Evolutionary conservation across 2,329 filamentous ascomycete genomes (phyloP).

Genomic region (Fusarium liriodendri): DNA sequence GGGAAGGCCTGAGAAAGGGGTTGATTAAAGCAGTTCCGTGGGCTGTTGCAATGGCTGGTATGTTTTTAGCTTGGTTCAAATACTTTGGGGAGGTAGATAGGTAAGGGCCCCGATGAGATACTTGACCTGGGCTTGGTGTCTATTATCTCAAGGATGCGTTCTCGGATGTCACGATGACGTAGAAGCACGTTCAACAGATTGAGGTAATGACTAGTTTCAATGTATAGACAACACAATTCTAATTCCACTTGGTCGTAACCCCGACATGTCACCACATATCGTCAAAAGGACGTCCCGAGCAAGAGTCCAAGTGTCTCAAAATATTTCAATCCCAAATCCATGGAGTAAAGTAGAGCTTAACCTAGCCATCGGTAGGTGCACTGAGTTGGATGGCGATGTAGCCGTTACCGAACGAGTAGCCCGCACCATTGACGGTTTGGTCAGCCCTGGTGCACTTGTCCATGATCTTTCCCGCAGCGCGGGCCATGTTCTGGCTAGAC

Average conservation of each 20-base stretch:
- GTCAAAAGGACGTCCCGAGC: not conserved
- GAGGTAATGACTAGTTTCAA: no score
- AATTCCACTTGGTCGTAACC: not conserved
- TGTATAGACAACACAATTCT: not conserved
- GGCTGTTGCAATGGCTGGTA: not conserved
- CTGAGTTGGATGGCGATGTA: not conserved
- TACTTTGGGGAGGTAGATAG: not conserved
- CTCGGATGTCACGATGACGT: no score
- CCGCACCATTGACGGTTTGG: not conserved
- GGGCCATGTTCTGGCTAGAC: not conserved
- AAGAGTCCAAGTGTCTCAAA: not conserved
- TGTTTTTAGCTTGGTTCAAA: not conserved
- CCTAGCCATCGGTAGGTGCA: not conserved
- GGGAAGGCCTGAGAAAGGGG: not conserved
- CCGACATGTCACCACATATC: not conserved
- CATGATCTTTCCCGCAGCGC: slow-evolving; percentile 1
- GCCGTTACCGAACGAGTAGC: not conserved
- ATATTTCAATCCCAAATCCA: not conserved
- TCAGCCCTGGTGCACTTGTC: not conserved
- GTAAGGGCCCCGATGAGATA: no score
- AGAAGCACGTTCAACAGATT: no score
- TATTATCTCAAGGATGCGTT: no score
- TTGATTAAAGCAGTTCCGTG: not conserved
- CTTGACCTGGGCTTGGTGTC: no score
- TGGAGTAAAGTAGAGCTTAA: not conserved